Evolutionary conservation across 306 rosid species (phyloP), one percentile per base, ranked within the genome.

Genomic region (Sophora flavescens): DNA sequence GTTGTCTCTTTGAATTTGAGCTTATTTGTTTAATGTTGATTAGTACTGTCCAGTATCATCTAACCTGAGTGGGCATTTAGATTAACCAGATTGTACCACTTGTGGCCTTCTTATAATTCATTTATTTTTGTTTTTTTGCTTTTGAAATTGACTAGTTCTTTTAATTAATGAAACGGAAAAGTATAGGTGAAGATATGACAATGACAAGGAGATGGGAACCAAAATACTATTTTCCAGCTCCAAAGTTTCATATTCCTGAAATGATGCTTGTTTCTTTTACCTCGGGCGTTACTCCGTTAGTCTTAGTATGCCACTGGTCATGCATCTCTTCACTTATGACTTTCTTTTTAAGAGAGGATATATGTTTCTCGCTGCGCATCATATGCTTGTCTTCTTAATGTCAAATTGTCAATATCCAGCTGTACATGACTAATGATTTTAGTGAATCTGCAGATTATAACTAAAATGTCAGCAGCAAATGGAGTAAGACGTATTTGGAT

Each of bases 401-500:
- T 51, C 62, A 75, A 41, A 22, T 28, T 78, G 36, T 51, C 62
- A 75, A 41, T 79, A 65, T 44, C 39, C 36, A 36, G 12, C 36
- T 9, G 67, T 33, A 58, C 12, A 16, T 58, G 62, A n/a, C 33
- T 74, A 16, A 70, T 71, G 64, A 33, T 59, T 35, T 70, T 64
- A 26, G 76, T 76, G 32, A 14, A 57, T 69, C 78, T 66, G 78
- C 91, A 95, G 99, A 91, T 92, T 71, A 96, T 96, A 35, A 88
- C 83, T 60, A 96, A 92, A 85, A 83, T 96, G 93, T 81, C 98
- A 61, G 99, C 99, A 44, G 99, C 89, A 58, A 96, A 92, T 88
- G 98, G 99, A 41, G 96, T 91, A 38, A 90, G 96, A 53, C 88
- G 97, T 75, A 79, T 92, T 84, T 96, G 98, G 97, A 80, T 96